These are phyloP conservation scores for Neurospora discreta DNA, from an alignment of 495 filamentous ascomycete genomes.

Conservation along the genomic window DNA sequence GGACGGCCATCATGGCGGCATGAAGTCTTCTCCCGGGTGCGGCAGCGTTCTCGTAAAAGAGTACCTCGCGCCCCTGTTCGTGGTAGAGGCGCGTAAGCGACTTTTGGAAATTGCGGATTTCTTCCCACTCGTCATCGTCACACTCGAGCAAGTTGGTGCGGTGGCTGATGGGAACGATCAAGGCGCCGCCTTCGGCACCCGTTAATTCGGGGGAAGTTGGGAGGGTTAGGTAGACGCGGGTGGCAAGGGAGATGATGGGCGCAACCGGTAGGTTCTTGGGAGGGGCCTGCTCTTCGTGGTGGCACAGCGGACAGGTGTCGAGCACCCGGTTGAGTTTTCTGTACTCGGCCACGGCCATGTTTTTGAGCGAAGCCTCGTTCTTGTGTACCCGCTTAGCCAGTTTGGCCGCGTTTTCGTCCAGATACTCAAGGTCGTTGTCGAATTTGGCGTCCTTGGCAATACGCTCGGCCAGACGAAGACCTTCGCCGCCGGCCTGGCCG, in stretches of 20 bases:
- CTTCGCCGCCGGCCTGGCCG: constrained; percentile 70
- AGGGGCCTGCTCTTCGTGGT: constrained; percentile 77
- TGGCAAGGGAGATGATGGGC: constrained; percentile 80
- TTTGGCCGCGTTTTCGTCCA: constrained; percentile 91
- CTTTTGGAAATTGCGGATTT: constrained; percentile 99
- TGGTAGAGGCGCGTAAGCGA: constrained; percentile 86
- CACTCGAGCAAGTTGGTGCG: constrained; percentile 86
- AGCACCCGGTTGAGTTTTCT: constrained; percentile 83
- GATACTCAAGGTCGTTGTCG: constrained; percentile 86
- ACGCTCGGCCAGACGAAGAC: constrained; percentile 70
- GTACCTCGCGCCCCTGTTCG: constrained; percentile 75
- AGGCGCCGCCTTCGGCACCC: constrained; percentile 55
- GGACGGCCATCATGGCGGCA: constrained; percentile 76
- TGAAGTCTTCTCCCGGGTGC: constrained; percentile 67
- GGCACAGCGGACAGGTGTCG: constrained; percentile 81
- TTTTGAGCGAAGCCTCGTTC: constrained; percentile 80
- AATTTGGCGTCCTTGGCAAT: constrained; percentile 92
- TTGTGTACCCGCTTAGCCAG: constrained; percentile 83
- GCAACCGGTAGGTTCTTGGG: constrained; percentile 56
- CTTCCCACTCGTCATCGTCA: constrained; percentile 98
- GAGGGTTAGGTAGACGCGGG: constrained; percentile 76
- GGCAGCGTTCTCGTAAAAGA: constrained; percentile 97
- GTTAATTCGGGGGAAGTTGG: constrained; percentile 84
- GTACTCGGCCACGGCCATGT: constrained; percentile 76
- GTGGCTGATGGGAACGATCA: constrained; percentile 85